A percentile compares a stretch with the other conserved stretches of the same genome.
phyloP scores from a whole-genome alignment of 257 asterid genomes.

The Rauvolfia tetraphylla region DNA sequence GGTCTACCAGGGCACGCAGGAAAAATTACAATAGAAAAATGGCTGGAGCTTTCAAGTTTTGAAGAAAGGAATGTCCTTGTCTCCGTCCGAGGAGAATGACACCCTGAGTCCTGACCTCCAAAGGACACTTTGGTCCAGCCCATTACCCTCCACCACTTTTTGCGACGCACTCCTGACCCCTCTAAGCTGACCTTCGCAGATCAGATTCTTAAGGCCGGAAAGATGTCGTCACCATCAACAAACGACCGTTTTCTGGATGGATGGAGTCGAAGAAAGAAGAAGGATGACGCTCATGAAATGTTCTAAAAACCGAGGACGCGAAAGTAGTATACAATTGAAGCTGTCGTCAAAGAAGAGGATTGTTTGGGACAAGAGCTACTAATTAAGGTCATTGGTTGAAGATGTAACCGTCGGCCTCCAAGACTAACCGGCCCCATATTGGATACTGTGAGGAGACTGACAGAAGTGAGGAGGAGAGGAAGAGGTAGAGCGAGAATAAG shows the following conservation, averaged over 20 bases:
- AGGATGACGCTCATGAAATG: not conserved
- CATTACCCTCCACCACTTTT: not conserved
- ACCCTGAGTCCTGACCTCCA: not conserved
- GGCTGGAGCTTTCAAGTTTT: not conserved
- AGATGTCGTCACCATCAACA: not conserved
- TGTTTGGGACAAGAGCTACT: not conserved
- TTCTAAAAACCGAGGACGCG: not conserved
- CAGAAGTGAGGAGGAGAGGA: not conserved
- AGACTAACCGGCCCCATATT: not conserved
- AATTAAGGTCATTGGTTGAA: not conserved
- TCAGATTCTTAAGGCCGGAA: conserved; percentile 5
- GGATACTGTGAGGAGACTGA: not conserved
- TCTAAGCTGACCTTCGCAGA: not conserved
- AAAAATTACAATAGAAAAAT: not conserved
- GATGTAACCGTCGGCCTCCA: not conserved
- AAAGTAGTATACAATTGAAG: not conserved
- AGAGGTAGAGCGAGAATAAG: not conserved
- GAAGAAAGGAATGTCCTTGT: conserved; percentile 2
- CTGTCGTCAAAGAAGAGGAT: not conserved
- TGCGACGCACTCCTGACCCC: not conserved
- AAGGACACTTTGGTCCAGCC: not conserved
- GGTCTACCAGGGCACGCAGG: not conserved
- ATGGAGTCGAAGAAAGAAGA: not conserved
- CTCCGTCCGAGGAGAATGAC: not conserved
- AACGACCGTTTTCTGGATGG: not conserved